Evolutionary conservation across 2,329 filamentous ascomycete genomes (phyloP).

Genomic region (Phaeoacremonium minimum): DNA sequence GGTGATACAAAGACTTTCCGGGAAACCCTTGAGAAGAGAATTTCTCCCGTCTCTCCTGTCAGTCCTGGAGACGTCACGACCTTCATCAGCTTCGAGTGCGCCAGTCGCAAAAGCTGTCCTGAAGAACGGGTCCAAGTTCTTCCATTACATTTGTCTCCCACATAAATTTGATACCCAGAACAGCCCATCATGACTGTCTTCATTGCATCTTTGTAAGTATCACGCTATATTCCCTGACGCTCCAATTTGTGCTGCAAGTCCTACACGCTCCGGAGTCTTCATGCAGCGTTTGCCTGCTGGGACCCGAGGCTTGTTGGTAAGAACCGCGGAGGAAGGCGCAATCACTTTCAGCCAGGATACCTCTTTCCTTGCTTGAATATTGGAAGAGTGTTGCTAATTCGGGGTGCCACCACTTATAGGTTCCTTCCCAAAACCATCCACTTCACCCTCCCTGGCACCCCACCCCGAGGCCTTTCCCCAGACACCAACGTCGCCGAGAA

Average conservation of each 20-base stretch:
- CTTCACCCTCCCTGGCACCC: conserved; percentile 65
- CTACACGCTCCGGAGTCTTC: background rate
- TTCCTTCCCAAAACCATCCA: conserved; percentile 91
- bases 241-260: conserved; percentile 29
- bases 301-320: too few relatives aligned
- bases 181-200: conserved; percentile 44
- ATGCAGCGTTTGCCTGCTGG: too few relatives aligned
- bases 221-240: background rate
- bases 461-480: conserved; percentile 30
- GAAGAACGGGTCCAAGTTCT: background rate
- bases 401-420: too few relatives aligned
- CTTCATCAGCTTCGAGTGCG: background rate
- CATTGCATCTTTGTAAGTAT: conserved; percentile 42
- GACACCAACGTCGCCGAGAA: conserved; percentile 12
- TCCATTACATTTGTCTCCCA: conserved; percentile 1
- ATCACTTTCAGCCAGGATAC: too few relatives aligned
- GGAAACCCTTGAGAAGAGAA: too few relatives aligned
- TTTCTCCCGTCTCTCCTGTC: too few relatives aligned
- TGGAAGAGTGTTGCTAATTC: too few relatives aligned
- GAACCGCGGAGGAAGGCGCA: too few relatives aligned
- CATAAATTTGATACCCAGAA: conserved; percentile 1
- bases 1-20: too few relatives aligned
- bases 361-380: too few relatives aligned
- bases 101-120: background rate
- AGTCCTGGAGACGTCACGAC: too few relatives aligned